phyloP scores from a whole-genome alignment of 2,329 filamentous ascomycete species.

The Cytospora schulzeri region DNA sequence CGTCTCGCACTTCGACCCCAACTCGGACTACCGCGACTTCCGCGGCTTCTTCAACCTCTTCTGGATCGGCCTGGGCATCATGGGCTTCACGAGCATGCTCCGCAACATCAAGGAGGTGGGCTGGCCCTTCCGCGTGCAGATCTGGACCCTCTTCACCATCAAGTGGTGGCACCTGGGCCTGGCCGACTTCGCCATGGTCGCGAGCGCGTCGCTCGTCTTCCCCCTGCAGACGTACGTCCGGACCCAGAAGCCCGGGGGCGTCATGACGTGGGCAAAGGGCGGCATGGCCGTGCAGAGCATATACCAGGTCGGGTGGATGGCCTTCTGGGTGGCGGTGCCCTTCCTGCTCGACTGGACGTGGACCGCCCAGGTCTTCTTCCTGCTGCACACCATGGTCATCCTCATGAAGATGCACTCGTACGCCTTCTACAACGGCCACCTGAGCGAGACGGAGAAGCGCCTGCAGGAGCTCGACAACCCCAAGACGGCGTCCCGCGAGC shows the following conservation, averaged over 20 bases:
- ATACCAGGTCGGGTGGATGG: slow-evolving; percentile 78
- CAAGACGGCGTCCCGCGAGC: slow-evolving; percentile 66
- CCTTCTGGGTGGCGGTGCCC: slow-evolving; percentile 80
- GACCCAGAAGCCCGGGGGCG: slow-evolving; percentile 48
- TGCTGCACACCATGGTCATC: slow-evolving; percentile 85
- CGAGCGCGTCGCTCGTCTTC: slow-evolving; percentile 69
- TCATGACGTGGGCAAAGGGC: slow-evolving; percentile 71
- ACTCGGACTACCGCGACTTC: slow-evolving; percentile 91
- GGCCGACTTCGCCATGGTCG: slow-evolving; percentile 84
- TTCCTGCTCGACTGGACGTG: slow-evolving; percentile 90
- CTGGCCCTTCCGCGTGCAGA: slow-evolving; percentile 78
- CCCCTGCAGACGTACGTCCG: slow-evolving; percentile 73
- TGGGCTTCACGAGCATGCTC: slow-evolving; percentile 93
- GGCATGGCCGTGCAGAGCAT: slow-evolving; percentile 84
- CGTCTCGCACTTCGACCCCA: slow-evolving; percentile 92
- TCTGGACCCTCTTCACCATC: slow-evolving; percentile 85
- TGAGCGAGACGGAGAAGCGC: slow-evolving; percentile 82
- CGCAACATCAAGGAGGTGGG: slow-evolving; percentile 94
- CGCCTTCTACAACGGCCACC: slow-evolving; percentile 95
- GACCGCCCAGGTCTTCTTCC: slow-evolving; percentile 95
- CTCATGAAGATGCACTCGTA: slow-evolving; percentile 99
- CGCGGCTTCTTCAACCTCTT: slow-evolving; percentile 97
- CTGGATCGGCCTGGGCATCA: slow-evolving; percentile 95
- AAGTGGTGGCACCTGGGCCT: slow-evolving; percentile 87
- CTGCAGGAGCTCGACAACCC: slow-evolving; percentile 79